Evolutionary conservation across 331 rosid species (phyloP).

Genomic region (Quercus lobata): DNA sequence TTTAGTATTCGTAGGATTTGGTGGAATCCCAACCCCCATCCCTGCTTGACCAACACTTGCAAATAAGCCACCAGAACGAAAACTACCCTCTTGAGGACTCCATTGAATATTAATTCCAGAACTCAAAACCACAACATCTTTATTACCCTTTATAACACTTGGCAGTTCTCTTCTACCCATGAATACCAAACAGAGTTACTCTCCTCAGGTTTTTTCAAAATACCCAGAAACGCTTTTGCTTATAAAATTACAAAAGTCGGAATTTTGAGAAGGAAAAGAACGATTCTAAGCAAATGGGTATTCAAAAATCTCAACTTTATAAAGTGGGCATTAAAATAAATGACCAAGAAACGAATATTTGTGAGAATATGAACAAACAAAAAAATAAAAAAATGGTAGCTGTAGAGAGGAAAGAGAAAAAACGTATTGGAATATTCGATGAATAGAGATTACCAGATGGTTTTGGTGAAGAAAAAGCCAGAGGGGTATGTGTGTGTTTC

Average conservation of each 20-base stretch:
- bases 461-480: conserved; percentile 16
- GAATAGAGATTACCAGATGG: background rate
- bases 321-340: background rate
- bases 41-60: conserved; percentile 70
- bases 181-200: background rate
- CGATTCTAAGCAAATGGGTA: background rate
- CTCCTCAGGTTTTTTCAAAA: background rate
- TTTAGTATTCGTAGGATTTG: conserved; percentile 32
- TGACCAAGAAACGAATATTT: conserved; percentile 4
- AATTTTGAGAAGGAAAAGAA: background rate
- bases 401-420: conserved; percentile 4
- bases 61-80: conserved; percentile 45
- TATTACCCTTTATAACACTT: conserved; percentile 15
- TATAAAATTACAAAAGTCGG: background rate
- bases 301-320: conserved; percentile 1
- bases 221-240: conserved; percentile 1
- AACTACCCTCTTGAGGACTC: conserved; percentile 13
- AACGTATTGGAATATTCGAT: conserved; percentile 11
- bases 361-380: background rate
- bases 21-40: conserved; percentile 44
- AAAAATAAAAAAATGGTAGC: background rate
- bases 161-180: conserved; percentile 32
- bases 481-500: background rate
- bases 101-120: conserved; percentile 41
- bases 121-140: conserved; percentile 26